Evolutionary conservation across 768 basidiomycete species (phyloP).

Genomic region (Russula sp.): DNA sequence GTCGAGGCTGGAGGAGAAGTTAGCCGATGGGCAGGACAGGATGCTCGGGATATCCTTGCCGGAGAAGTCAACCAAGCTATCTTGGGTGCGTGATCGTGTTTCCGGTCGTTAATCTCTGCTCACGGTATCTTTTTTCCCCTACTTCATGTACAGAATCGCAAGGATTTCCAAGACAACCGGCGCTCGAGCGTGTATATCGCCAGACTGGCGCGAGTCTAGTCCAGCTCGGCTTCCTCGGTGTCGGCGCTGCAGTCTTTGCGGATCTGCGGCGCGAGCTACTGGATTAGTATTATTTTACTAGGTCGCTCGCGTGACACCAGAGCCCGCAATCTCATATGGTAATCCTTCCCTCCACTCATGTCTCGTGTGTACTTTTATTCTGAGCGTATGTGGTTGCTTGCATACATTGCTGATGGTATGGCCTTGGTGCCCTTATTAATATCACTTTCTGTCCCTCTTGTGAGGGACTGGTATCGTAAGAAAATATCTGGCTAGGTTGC

Average conservation of each 20-base stretch:
- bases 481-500: neutral
- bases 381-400: neutral
- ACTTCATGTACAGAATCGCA: constrained; percentile 52
- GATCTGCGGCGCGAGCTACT: constrained; percentile 72
- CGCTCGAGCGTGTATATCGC: constrained; percentile 71
- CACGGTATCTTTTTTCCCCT: neutral
- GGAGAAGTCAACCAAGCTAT: constrained; percentile 79
- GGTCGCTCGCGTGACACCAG: neutral
- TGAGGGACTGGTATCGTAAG: neutral
- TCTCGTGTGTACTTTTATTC: constrained; percentile 15
- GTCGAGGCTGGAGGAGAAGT: constrained; percentile 56
- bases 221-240: constrained; percentile 66
- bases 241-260: constrained; percentile 73
- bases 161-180: constrained; percentile 60
- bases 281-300: constrained; percentile 27
- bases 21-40: constrained; percentile 60
- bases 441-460: neutral
- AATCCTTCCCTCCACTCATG: constrained; percentile 12
- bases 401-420: neutral
- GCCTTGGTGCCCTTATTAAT: neutral
- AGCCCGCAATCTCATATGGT: constrained; percentile 6
- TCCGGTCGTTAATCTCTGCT: neutral
- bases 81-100: constrained; percentile 46
- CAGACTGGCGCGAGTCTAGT: constrained; percentile 60
- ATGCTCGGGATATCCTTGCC: constrained; percentile 56